phyloP scores from a whole-genome alignment of 2,329 filamentous ascomycete species.

The Aspergillus amoenus region DNA sequence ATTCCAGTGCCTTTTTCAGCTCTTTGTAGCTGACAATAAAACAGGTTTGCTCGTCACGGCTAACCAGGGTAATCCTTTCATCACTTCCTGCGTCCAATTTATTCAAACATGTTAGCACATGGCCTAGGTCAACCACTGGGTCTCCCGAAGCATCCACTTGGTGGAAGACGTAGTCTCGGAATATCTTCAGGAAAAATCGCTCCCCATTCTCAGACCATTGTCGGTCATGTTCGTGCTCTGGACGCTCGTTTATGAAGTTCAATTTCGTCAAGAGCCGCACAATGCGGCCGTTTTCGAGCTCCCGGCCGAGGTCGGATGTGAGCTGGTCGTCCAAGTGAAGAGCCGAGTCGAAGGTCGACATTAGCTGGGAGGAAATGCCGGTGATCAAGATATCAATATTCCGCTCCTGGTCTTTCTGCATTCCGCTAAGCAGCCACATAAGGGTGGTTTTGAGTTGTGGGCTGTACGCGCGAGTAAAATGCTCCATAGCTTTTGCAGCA shows the following conservation, averaged over 20 bases:
- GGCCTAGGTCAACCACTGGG: conserved; percentile 80
- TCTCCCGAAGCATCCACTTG: conserved; percentile 84
- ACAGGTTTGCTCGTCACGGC: conserved; percentile 84
- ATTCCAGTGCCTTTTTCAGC: conserved; percentile 66
- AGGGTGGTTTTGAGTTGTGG: conserved; percentile 76
- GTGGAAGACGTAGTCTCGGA: conserved; percentile 96
- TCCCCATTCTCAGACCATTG: conserved; percentile 92
- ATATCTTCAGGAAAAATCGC: conserved; percentile 88
- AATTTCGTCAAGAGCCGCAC: conserved; percentile 81
- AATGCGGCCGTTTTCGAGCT: conserved; percentile 86
- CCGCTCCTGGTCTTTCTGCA: conserved; percentile 63
- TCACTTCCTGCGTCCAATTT: conserved; percentile 89
- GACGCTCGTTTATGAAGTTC: conserved; percentile 83
- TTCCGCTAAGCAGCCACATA: conserved; percentile 73
- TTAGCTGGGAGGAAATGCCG: conserved; percentile 74
- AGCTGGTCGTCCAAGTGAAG: conserved; percentile 78
- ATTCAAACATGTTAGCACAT: conserved; percentile 83
- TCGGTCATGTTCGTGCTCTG: conserved; percentile 74
- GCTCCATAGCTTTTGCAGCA: conserved; percentile 69
- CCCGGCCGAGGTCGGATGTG: conserved; percentile 68
- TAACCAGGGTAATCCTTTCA: conserved; percentile 81
- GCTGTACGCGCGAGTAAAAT: conserved; percentile 74
- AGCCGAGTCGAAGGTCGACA: conserved; percentile 71
- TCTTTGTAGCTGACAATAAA: conserved; percentile 91
- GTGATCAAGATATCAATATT: conserved; percentile 74